These are phyloP conservation scores for Talaromyces liani DNA, from an alignment of 495 filamentous ascomycete genomes.

Conservation along the genomic window DNA sequence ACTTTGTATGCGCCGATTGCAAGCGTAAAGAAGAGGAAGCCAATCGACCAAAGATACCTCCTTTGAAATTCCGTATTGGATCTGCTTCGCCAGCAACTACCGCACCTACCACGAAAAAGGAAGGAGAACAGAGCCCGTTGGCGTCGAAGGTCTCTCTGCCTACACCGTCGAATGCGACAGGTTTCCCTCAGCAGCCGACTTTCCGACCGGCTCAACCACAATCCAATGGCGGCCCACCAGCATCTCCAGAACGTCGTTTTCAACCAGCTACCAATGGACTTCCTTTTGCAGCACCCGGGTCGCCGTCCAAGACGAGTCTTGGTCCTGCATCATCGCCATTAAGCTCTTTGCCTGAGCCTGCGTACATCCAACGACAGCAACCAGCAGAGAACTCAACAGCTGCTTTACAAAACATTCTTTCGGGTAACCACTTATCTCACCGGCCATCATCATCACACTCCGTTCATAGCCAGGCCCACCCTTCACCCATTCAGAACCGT, in stretches of 20 bases:
- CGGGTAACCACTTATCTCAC: slow-evolving; percentile 25
- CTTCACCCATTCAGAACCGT: slow-evolving; percentile 36
- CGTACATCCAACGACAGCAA: slow-evolving; percentile 19
- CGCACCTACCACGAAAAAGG: slow-evolving; percentile 10
- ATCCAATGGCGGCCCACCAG: slow-evolving; percentile 10
- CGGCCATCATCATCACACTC: slow-evolving; percentile 43
- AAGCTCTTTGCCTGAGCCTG: slow-evolving; percentile 20
- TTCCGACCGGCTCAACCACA: background rate
- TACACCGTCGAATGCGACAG: background rate
- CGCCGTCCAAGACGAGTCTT: slow-evolving; percentile 30
- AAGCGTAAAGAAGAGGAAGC: slow-evolving; percentile 57
- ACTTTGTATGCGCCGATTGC: slow-evolving; percentile 80
- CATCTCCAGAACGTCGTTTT: slow-evolving; percentile 34
- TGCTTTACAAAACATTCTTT: slow-evolving; percentile 18
- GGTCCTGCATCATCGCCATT: slow-evolving; percentile 18
- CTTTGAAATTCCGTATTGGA: slow-evolving; percentile 57
- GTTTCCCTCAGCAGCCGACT: background rate
- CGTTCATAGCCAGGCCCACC: slow-evolving; percentile 24
- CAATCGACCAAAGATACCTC: slow-evolving; percentile 59
- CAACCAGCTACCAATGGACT: slow-evolving; percentile 17
- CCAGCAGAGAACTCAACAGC: slow-evolving; percentile 26
- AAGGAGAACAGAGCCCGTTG: slow-evolving; percentile 6
- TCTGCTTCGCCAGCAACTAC: slow-evolving; percentile 39
- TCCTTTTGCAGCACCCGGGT: slow-evolving; percentile 29
- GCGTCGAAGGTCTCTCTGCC: background rate